Percentiles rank a stretch among this genome's conserved stretches.
Evolutionary conservation across 495 filamentous ascomycete genomes (phyloP).

Genomic region (Penicillium atrosanguineum): DNA sequence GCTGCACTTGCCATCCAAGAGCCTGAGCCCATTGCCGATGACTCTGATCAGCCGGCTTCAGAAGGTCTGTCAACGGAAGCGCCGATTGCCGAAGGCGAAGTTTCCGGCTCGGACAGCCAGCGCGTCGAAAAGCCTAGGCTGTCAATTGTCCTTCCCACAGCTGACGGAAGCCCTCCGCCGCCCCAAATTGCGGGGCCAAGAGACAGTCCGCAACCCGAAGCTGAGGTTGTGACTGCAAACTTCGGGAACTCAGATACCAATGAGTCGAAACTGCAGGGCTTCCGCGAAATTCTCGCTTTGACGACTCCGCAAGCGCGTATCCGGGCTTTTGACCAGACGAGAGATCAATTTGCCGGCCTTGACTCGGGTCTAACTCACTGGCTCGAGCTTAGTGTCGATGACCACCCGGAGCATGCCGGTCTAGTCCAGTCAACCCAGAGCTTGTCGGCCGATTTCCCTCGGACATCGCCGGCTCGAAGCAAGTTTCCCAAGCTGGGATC

Average conservation of each 20-base stretch:
- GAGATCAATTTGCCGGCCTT: slow-evolving; percentile 64
- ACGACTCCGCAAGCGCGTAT: slow-evolving; percentile 62
- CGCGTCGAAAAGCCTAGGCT: slow-evolving; percentile 22
- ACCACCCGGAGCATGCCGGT: slow-evolving; percentile 52
- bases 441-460: slow-evolving; percentile 27
- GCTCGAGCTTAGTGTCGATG: slow-evolving; percentile 52
- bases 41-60: background rate
- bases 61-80: slow-evolving; percentile 19
- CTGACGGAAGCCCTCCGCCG: slow-evolving; percentile 16
- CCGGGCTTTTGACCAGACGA: slow-evolving; percentile 63
- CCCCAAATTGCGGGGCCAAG: slow-evolving; percentile 16
- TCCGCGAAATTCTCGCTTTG: slow-evolving; percentile 71
- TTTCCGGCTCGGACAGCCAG: slow-evolving; percentile 5
- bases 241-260: slow-evolving; percentile 13
- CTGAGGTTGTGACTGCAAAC: background rate
- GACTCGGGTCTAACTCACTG: slow-evolving; percentile 75
- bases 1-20: slow-evolving; percentile 10
- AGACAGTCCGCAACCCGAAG: background rate
- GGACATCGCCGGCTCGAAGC: slow-evolving; percentile 35
- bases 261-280: slow-evolving; percentile 50
- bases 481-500: slow-evolving; percentile 48
- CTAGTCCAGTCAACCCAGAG: slow-evolving; percentile 36
- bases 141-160: slow-evolving; percentile 24
- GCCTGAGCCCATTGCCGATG: slow-evolving; percentile 15
- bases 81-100: slow-evolving; percentile 14